Conservation (phyloP, 2,329 filamentous ascomycete genomes). For the Monilinia laxa region DNA sequence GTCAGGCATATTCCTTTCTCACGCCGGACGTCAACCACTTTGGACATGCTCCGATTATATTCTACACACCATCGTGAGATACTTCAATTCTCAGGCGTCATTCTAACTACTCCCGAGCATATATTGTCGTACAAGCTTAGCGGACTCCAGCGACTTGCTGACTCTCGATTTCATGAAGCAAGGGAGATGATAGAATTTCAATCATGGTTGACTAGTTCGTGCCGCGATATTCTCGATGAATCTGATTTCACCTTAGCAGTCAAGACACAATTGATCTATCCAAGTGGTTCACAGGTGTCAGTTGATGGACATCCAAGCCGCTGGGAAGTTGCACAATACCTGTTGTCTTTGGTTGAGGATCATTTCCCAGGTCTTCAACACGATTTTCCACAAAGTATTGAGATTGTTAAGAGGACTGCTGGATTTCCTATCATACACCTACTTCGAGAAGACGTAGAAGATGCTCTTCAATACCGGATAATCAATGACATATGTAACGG, state of each 20-base stretch:
- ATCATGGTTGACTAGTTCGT: constrained; percentile 45
- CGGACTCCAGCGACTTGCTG: constrained; percentile 49
- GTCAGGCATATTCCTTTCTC: constrained; percentile 51
- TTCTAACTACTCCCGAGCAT: constrained; percentile 54
- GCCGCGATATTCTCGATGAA: constrained; percentile 55
- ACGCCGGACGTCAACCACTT: constrained; percentile 42
- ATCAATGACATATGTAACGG: constrained; percentile 41
- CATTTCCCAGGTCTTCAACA: constrained; percentile 41
- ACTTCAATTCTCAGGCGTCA: constrained; percentile 43
- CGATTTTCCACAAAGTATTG: constrained; percentile 46
- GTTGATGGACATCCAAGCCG: constrained; percentile 44
- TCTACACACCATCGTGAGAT: constrained; percentile 44
- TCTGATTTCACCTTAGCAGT: constrained; percentile 45
- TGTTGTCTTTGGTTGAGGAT: constrained; percentile 39
- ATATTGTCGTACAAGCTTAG: constrained; percentile 54
- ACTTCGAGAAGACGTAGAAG: constrained; percentile 45
- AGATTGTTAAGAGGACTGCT: constrained; percentile 42
- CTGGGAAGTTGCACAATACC: constrained; percentile 41
- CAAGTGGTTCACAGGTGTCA: constrained; percentile 41
- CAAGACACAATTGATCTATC: constrained; percentile 46
- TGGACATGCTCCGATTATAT: constrained; percentile 40
- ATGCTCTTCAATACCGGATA: constrained; percentile 39
- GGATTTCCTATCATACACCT: constrained; percentile 51
- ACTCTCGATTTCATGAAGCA: constrained; percentile 43
- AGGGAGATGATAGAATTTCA: constrained; percentile 47